A percentile compares a stretch with the other conserved stretches of the same genome.
Conservation (phyloP, 208 protist genomes). For the Trypanosoma caninum region DNA sequence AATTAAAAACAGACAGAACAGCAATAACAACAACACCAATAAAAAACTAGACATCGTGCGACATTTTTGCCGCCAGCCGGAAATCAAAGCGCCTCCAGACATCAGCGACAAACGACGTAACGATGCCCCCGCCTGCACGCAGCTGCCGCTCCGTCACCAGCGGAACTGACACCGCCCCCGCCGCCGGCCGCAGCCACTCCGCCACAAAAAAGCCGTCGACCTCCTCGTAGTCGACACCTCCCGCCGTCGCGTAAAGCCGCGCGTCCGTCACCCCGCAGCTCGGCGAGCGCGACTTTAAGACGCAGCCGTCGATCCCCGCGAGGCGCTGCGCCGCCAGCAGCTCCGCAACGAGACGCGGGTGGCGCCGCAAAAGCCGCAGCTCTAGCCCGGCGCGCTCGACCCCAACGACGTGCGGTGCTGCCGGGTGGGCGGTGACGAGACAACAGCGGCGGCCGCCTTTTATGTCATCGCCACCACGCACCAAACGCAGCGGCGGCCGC, state of each 20-base stretch:
- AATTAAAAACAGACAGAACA: too few species aligned
- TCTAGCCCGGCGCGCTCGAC: not conserved
- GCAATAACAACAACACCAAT: too few species aligned
- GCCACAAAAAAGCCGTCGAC: slow-evolving; percentile 66
- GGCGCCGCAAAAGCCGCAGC: not conserved
- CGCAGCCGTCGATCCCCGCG: slow-evolving; percentile 44
- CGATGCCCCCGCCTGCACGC: not conserved
- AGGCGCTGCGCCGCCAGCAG: not conserved
- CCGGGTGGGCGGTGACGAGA: too few species aligned
- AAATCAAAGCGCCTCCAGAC: not conserved
- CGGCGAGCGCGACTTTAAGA: slow-evolving; percentile 78
- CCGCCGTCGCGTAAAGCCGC: slow-evolving; percentile 35
- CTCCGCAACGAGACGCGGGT: slow-evolving; percentile 15
- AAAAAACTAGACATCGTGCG: too few species aligned
- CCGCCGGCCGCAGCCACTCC: slow-evolving; percentile 28
- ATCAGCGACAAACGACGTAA: not conserved
- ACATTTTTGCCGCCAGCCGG: not conserved
- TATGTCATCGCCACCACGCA: not conserved
- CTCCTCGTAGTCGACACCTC: slow-evolving; percentile 18
- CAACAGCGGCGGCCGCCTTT: too few species aligned
- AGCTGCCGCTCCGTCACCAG: slow-evolving; percentile 29
- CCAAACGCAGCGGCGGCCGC: slow-evolving; percentile 50
- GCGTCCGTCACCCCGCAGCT: slow-evolving; percentile 79
- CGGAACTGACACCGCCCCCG: not conserved
- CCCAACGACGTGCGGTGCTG: too few species aligned